phyloP scores from a whole-genome alignment of 192 early-diverging fungal species.

The Lobosporangium transversale region DNA sequence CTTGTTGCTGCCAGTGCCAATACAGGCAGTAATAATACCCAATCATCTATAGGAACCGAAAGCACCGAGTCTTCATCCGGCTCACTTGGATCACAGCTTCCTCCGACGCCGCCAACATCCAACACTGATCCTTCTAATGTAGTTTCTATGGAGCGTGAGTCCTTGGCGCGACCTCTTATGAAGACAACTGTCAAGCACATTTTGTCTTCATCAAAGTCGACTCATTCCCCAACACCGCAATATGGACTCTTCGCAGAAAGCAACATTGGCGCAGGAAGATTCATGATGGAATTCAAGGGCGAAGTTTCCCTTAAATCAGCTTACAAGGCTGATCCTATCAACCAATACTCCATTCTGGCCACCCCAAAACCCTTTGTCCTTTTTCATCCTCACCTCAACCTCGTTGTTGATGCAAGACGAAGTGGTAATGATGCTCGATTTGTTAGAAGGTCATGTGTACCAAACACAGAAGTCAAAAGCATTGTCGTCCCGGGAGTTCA shows the following conservation, averaged over 20 bases:
- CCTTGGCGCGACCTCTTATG: slow-evolving; percentile 52
- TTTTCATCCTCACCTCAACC: slow-evolving; percentile 71
- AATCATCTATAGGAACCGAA: slow-evolving; percentile 8
- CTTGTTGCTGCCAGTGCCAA: slow-evolving; percentile 18
- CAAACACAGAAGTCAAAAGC: slow-evolving; percentile 72
- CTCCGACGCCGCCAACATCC: slow-evolving; percentile 12
- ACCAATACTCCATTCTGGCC: slow-evolving; percentile 72
- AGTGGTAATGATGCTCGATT: slow-evolving; percentile 77
- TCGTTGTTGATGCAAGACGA: slow-evolving; percentile 76
- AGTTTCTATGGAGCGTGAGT: slow-evolving; percentile 56
- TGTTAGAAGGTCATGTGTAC: slow-evolving; percentile 70
- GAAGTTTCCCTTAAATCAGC: slow-evolving; percentile 71
- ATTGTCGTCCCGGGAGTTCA: slow-evolving; percentile 63
- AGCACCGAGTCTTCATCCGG: slow-evolving; percentile 17
- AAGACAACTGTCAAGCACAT: slow-evolving; percentile 55
- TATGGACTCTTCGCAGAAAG: slow-evolving; percentile 74
- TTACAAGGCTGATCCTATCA: slow-evolving; percentile 71
- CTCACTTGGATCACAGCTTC: slow-evolving; percentile 16
- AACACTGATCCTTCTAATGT: slow-evolving; percentile 30
- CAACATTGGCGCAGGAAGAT: slow-evolving; percentile 62
- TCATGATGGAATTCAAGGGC: slow-evolving; percentile 84
- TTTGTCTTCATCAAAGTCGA: slow-evolving; percentile 17
- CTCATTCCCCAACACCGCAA: slow-evolving; percentile 36
- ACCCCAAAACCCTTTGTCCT: slow-evolving; percentile 71
- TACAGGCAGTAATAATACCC: slow-evolving; percentile 1